Conservation (phyloP, 2,329 filamentous ascomycete genomes). For the Hyphodiscus sp. region DNA sequence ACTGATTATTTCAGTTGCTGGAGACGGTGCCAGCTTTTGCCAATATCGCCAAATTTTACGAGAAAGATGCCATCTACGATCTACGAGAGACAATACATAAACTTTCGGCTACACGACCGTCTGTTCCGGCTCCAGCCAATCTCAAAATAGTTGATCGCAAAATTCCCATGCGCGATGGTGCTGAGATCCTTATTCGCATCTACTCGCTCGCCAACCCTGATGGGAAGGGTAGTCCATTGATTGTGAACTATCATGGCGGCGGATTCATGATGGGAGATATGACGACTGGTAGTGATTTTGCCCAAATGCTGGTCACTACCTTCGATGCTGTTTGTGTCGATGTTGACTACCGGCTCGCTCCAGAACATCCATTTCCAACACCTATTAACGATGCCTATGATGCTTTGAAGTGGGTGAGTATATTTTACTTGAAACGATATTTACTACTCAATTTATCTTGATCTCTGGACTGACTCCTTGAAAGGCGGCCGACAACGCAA, state of each 20-base stretch:
- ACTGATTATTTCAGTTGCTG: background rate
- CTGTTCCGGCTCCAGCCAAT: background rate
- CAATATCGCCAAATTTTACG: too few species aligned
- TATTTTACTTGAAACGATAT: background rate
- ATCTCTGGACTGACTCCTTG: slow-evolving; percentile 6
- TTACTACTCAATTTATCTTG: background rate
- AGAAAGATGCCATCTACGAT: background rate
- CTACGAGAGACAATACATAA: background rate
- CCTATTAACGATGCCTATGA: slow-evolving; percentile 40
- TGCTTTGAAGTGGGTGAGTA: slow-evolving; percentile 36
- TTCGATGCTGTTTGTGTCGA: slow-evolving; percentile 36
- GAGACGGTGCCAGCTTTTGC: too few species aligned
- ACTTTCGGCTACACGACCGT: background rate
- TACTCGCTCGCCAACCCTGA: slow-evolving; percentile 22
- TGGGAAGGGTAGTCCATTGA: background rate
- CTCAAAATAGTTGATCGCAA: slow-evolving; percentile 18
- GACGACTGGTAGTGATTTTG: slow-evolving; percentile 30
- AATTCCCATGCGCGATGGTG: slow-evolving; percentile 31
- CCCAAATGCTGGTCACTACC: slow-evolving; percentile 26
- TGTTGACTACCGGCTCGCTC: slow-evolving; percentile 39
- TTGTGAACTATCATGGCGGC: slow-evolving; percentile 26
- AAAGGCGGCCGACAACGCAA: slow-evolving; percentile 32
- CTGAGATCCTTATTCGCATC: slow-evolving; percentile 29
- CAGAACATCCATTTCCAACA: slow-evolving; percentile 40
- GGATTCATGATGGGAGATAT: slow-evolving; percentile 31